Base-by-base conservation (phyloP, 148 eudicot species). In the Linanthus parryae region DNA sequence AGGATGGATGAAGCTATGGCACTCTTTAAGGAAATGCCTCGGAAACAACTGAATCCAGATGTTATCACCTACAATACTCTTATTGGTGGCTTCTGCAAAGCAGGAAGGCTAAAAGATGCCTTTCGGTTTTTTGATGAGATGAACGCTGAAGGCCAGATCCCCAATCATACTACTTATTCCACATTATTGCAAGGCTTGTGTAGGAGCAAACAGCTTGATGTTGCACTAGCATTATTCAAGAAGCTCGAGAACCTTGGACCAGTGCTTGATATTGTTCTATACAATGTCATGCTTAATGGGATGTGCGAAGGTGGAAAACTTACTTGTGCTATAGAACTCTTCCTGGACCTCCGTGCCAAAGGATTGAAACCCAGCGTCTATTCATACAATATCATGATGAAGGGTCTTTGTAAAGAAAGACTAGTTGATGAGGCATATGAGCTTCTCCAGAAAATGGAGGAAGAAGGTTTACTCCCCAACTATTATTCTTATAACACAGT, bases 71-170 rank as follows among this genome's bases (percentile, higher is more conserved):
- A 79, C 55, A 77, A 94, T 1, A 71, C 88, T 3, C 74, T 92
- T 36, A 51, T 92, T 40, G 96, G 81, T 34, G 88, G 94, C 12
- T 83, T 81, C 49, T 81, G 94, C 59, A 69, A 76, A 36, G 31
- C 16, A 52, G 98, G 96, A 47, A 69, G 75, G 31, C 45, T 84
- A 45, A 88, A 81, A 44, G 55, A 66, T 22, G 98, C 87, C 14
- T 47, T 77, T 63, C 47, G 48, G 35, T 45, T 87, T 66, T 92
- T 92, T 52, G 57, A 62, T 36, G 76, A 84, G 42, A 84, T 92
- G 81, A 13, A 31, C 30, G 25, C 38, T 31, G 3, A 2, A 29
- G 54, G 38, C 21, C 37, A 30, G 19, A 2, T 7, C 3, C 54
- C 54, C 31, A 8, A 49, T 30, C 20, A 17, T 1, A 2, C 8